Evolutionary conservation across 805 yeast species (phyloP).

Genomic region (Wickerhamiella domercqiae): DNA sequence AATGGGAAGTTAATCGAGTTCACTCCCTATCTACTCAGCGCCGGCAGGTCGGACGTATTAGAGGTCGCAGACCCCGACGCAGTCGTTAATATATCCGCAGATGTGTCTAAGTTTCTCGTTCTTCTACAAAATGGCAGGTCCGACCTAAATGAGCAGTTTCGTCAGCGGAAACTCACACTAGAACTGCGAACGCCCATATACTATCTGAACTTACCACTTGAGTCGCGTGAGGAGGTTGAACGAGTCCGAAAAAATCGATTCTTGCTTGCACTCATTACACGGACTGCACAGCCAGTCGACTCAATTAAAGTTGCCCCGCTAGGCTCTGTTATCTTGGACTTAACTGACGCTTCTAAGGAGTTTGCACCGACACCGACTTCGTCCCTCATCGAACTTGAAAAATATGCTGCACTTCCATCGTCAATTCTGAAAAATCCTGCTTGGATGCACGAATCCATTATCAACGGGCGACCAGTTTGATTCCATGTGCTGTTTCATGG

Average conservation of each 20-base stretch:
- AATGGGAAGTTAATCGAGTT: constrained; percentile 27
- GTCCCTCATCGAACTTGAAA: constrained; percentile 7
- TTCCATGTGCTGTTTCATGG: not conserved
- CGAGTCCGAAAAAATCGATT: not conserved
- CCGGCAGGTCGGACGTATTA: constrained; percentile 42
- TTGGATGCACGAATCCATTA: constrained; percentile 22
- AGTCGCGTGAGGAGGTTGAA: not conserved
- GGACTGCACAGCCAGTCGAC: not conserved
- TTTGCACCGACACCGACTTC: not conserved
- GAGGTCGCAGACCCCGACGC: not conserved
- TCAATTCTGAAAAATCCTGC: constrained; percentile 14
- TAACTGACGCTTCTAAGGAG: not conserved
- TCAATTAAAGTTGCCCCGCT: not conserved
- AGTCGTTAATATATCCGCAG: not conserved
- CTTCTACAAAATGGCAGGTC: not conserved
- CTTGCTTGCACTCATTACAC: not conserved
- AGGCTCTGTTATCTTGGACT: not conserved
- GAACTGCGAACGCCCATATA: not conserved
- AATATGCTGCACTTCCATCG: constrained; percentile 8
- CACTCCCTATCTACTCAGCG: constrained; percentile 46
- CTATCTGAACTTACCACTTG: not conserved
- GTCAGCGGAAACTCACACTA: constrained; percentile 9
- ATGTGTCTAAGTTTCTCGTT: not conserved
- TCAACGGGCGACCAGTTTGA: constrained; percentile 19
- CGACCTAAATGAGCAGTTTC: constrained; percentile 18